Conservation (phyloP, 2,329 filamentous ascomycete genomes). For the Neofusicoccum laricinum region DNA sequence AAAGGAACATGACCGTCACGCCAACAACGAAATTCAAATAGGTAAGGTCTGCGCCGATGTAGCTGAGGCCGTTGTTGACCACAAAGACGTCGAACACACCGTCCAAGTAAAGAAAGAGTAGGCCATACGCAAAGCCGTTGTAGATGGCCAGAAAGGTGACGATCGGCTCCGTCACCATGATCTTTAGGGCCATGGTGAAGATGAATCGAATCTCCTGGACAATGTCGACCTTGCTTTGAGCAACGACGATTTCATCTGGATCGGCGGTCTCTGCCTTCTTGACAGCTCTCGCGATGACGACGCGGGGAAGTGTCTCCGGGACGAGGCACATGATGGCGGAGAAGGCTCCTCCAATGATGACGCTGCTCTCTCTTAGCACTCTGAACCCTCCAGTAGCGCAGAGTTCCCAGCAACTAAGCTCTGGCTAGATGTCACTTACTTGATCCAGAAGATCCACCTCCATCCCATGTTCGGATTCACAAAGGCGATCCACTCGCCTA, state of each 20-base stretch:
- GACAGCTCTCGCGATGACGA: slow-evolving; percentile 12
- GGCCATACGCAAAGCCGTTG: slow-evolving; percentile 57
- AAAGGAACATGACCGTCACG: slow-evolving; percentile 63
- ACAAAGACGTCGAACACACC: slow-evolving; percentile 77
- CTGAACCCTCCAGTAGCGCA: neutral
- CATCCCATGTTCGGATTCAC: slow-evolving; percentile 12
- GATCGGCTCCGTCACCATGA: slow-evolving; percentile 50
- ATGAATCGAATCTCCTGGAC: slow-evolving; percentile 15
- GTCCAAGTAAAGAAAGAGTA: slow-evolving; percentile 83
- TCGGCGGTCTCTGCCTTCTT: slow-evolving; percentile 1
- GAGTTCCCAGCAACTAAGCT: too few relatives aligned
- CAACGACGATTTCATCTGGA: slow-evolving; percentile 10
- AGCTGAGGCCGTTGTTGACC: slow-evolving; percentile 64
- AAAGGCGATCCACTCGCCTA: slow-evolving; percentile 16
- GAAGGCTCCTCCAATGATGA: slow-evolving; percentile 16
- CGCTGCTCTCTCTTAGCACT: neutral
- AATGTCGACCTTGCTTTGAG: slow-evolving; percentile 13
- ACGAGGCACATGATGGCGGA: slow-evolving; percentile 6
- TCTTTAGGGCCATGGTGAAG: slow-evolving; percentile 22
- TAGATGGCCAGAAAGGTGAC: slow-evolving; percentile 48
- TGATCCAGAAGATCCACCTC: slow-evolving; percentile 18
- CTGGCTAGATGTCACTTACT: neutral
- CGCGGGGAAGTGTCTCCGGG: slow-evolving; percentile 14
- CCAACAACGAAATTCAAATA: slow-evolving; percentile 83
- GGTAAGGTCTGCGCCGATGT: slow-evolving; percentile 70